Base-by-base conservation (phyloP, 768 basidiomycete genomes). In the Collybiopsis luxurians region DNA sequence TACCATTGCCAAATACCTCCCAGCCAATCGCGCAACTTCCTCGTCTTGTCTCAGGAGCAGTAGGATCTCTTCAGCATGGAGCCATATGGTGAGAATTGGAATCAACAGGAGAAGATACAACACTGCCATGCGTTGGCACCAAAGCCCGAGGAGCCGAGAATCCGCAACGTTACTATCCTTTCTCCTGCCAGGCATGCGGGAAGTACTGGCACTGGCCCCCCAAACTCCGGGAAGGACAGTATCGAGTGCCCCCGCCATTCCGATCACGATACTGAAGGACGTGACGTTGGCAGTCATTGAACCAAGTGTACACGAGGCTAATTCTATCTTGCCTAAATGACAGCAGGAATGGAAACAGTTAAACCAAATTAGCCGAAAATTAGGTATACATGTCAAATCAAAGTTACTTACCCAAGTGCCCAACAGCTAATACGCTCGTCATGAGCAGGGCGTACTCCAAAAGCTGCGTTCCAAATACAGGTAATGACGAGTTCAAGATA, bases 171-270 rank as follows among this genome's bases (percentile, higher is more conserved):
- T 34, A 34, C 13, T 34, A 5, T 13, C 31, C 6, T 13, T 34
- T 34, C 31, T 21, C n/a, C 30, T 2, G 6, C 24, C 23, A 2
- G 23, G 50, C 6, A n/a, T 6, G 26, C 13, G 50, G 5, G 19
- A 4, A 23, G 23, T 17, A 9, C 9, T 13, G 12, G 26, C 26
- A 21, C 53, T 54, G 1, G 86, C 87, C 3, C 89, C 87, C 85
- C 82, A 91, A 15, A 89, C 89, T 38, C 86, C 79, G 0, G 90
- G 89, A 26, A 90, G 79, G 55, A 91, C 79, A 0, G 88, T 87
- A 66, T 91, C 89, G 10, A 91, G 76, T 3, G 85, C 78, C 23
- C 83, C 82, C 4, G 78, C 73, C 36, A 89, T 75, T 19, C 86
- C 85, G 44, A 80, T 79, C 0, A 55, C 34, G 24, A 55, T 47